Percentiles rank a stretch among this genome's conserved stretches.
phyloP scores from a whole-genome alignment of 1,284 basidiomycete species.

The Rhodotorula sp. region DNA sequence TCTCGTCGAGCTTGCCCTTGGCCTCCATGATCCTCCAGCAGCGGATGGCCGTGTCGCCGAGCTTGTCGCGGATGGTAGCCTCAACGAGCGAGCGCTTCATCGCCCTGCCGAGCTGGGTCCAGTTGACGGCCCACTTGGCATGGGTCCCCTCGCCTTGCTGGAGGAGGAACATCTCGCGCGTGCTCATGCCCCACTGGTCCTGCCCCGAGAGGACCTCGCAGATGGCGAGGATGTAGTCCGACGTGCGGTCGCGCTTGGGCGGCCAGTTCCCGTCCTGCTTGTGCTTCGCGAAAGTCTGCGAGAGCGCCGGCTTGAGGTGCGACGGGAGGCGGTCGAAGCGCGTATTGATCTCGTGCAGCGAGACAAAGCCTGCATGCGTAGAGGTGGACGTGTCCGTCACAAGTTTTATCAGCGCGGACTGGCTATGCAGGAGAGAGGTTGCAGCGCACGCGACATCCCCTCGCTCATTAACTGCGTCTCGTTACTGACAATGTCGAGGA shows the following conservation, averaged over 20 bases:
- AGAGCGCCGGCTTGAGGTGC: constrained; percentile 17
- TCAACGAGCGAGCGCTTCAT: constrained; percentile 75
- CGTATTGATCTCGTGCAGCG: constrained; percentile 30
- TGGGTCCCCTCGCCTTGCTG: constrained; percentile 62
- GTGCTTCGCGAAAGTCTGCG: constrained; percentile 45
- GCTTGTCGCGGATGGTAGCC: constrained; percentile 75
- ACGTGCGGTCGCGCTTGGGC: constrained; percentile 11
- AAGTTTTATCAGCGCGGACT: too few species aligned
- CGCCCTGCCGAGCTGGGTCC: constrained; percentile 70
- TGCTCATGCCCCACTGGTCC: constrained; percentile 42
- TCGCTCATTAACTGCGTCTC: constrained; percentile 58
- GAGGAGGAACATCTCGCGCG: constrained; percentile 60
- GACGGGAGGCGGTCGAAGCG: constrained; percentile 13
- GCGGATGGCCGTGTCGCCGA: constrained; percentile 81
- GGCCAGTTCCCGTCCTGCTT: constrained; percentile 37
- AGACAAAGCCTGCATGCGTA: constrained; percentile 30
- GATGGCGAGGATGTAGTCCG: constrained; percentile 31
- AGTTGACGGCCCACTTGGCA: constrained; percentile 73
- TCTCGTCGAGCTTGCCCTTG: constrained; percentile 95
- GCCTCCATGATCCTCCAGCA: constrained; percentile 78
- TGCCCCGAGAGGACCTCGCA: constrained; percentile 36
- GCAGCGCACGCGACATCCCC: constrained; percentile 59
- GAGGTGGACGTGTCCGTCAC: too few species aligned
- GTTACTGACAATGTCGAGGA: constrained; percentile 62
- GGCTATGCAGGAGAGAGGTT: constrained; percentile 49